Conservation (phyloP, 257 asterid species). For the Thymus quinquecostatus region DNA sequence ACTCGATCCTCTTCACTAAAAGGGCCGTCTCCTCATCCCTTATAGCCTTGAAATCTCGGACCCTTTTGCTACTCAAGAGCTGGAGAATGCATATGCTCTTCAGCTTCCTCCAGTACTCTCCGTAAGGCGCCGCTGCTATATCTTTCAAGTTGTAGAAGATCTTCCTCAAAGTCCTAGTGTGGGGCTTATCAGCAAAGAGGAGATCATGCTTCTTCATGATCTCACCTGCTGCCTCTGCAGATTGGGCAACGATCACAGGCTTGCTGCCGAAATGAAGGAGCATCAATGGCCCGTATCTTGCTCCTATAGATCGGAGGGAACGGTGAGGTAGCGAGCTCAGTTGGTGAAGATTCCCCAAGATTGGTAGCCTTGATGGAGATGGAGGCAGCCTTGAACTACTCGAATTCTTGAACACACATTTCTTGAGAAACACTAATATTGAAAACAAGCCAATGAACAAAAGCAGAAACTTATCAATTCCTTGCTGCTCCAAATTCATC, state of each 20-base stretch:
- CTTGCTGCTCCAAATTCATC: no score
- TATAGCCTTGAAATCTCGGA: constrained; percentile 30
- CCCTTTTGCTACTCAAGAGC: constrained; percentile 49
- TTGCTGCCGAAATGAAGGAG: constrained; percentile 47
- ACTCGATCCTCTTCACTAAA: constrained; percentile 37
- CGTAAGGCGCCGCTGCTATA: constrained; percentile 40
- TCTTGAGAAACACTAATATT: not conserved
- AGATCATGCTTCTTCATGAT: constrained; percentile 52
- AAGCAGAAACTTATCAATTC: not conserved
- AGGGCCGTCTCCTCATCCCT: constrained; percentile 48
- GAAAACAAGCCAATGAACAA: not conserved
- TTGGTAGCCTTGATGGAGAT: constrained; percentile 56
- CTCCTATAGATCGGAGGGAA: constrained; percentile 42
- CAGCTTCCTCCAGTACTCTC: constrained; percentile 52
- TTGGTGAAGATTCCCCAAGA: constrained; percentile 64
- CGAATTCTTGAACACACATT: not conserved
- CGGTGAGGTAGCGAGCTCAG: constrained; percentile 42
- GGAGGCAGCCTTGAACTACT: constrained; percentile 38
- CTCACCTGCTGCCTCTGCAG: constrained; percentile 44
- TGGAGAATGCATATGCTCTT: constrained; percentile 48
- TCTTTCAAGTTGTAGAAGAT: constrained; percentile 38
- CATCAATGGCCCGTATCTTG: constrained; percentile 53
- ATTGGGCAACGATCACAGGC: constrained; percentile 46
- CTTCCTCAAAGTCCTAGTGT: constrained; percentile 10
- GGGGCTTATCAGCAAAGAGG: constrained; percentile 41